Percentiles rank a stretch among this genome's conserved stretches.
phyloP scores from a whole-genome alignment of 306 rosid species.

The Arachis hypogaea region DNA sequence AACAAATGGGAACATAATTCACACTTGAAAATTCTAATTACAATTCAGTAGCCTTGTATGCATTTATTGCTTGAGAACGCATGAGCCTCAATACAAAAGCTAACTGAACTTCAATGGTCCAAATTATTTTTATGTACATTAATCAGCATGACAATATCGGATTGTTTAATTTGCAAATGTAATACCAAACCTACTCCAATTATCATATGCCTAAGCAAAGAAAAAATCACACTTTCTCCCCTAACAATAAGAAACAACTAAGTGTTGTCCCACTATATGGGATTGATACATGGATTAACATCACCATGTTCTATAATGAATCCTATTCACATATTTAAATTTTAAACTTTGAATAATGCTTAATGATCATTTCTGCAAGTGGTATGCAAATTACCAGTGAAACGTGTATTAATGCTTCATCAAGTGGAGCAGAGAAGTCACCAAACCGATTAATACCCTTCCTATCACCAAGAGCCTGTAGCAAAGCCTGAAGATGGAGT shows the following conservation, averaged over 20 bases:
- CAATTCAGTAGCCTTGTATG: conserved; percentile 21
- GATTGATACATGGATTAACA: no score
- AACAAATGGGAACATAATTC: conserved; percentile 21
- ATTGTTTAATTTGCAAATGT: neutral
- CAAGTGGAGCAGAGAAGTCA: conserved; percentile 95
- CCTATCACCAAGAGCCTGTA: conserved; percentile 93
- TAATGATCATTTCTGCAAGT: conserved; percentile 13
- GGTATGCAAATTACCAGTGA: conserved; percentile 66
- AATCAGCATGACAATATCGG: conserved; percentile 5
- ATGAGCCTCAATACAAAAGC: conserved; percentile 24
- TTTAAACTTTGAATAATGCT: neutral
- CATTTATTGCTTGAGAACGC: conserved; percentile 2
- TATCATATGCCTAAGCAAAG: conserved; percentile 17
- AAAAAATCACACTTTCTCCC: conserved; percentile 18
- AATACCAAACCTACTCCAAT: neutral
- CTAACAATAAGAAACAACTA: neutral
- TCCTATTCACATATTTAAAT: neutral
- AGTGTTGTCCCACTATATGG: no score
- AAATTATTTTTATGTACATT: conserved; percentile 6
- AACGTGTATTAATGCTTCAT: conserved; percentile 89
- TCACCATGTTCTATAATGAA: no score
- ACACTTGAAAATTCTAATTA: conserved; percentile 18
- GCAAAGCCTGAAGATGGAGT: conserved; percentile 67
- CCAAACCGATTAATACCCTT: conserved; percentile 97
- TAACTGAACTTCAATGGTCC: conserved; percentile 22